A percentile compares a stretch with the other conserved stretches of the same genome.
Evolutionary conservation across 1,284 basidiomycete species (phyloP).

Genomic region (Cutaneotrichosporon sp.): DNA sequence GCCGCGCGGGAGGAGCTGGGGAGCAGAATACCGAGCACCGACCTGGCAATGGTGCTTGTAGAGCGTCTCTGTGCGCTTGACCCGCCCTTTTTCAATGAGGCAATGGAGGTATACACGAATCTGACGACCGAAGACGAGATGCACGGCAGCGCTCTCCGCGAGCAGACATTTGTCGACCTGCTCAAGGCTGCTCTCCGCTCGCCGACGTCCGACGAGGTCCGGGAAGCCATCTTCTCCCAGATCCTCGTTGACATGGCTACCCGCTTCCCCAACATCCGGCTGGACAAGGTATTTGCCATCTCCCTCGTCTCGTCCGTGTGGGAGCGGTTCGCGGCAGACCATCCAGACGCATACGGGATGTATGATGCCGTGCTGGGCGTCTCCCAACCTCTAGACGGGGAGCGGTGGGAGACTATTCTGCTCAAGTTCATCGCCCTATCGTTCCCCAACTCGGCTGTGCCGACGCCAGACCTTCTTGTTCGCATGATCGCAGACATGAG

Average conservation of each 20-base stretch:
- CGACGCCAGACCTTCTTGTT: constrained; percentile 63
- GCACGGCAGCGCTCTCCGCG: not conserved
- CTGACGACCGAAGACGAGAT: constrained; percentile 4
- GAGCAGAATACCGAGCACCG: constrained; percentile 9
- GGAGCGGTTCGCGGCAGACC: constrained; percentile 43
- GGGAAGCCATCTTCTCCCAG: constrained; percentile 49
- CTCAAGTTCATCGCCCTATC: constrained; percentile 59
- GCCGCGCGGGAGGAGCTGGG: constrained; percentile 12
- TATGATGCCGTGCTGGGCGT: constrained; percentile 54
- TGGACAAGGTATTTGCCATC: constrained; percentile 7
- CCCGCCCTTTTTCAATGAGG: constrained; percentile 14
- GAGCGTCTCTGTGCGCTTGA: constrained; percentile 14
- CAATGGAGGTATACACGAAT: constrained; percentile 21
- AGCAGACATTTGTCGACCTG: not conserved
- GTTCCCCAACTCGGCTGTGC: constrained; percentile 48
- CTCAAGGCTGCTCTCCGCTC: constrained; percentile 49
- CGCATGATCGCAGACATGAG: constrained; percentile 81
- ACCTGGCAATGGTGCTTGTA: constrained; percentile 23
- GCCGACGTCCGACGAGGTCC: constrained; percentile 52
- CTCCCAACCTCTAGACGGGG: constrained; percentile 52
- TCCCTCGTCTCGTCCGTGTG: not conserved
- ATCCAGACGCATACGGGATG: constrained; percentile 59
- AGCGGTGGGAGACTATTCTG: constrained; percentile 60
- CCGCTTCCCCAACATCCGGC: constrained; percentile 18
- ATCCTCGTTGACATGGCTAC: constrained; percentile 60